Percentiles rank a stretch among this genome's conserved stretches.
Evolutionary conservation across 73 alveolate species (phyloP).

Genomic region (Blepharisma japonicum): DNA sequence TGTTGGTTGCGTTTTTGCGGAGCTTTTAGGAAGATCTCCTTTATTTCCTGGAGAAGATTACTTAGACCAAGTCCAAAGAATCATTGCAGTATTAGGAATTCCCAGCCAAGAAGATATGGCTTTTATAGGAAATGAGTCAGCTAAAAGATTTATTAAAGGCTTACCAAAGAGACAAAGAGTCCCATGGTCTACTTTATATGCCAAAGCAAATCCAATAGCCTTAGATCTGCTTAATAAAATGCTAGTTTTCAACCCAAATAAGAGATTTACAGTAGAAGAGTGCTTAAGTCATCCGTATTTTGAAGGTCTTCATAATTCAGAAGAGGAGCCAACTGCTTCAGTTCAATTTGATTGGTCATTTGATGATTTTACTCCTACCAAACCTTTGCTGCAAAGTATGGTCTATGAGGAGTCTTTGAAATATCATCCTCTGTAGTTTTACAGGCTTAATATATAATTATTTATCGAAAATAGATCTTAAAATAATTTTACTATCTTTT

Average conservation of each 20-base stretch:
- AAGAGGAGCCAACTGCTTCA: slow-evolving; percentile 74
- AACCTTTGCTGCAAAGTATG: slow-evolving; percentile 70
- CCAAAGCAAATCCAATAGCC: slow-evolving; percentile 85
- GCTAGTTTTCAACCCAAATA: slow-evolving; percentile 90
- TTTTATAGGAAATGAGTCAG: slow-evolving; percentile 84
- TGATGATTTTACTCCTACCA: slow-evolving; percentile 84
- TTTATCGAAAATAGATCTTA: no score
- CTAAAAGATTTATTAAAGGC: slow-evolving; percentile 76
- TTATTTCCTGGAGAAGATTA: slow-evolving; percentile 90
- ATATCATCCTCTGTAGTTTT: slow-evolving; percentile 61
- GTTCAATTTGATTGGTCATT: slow-evolving; percentile 84
- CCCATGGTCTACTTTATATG: slow-evolving; percentile 78
- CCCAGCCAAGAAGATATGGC: slow-evolving; percentile 86
- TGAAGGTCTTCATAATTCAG: slow-evolving; percentile 83
- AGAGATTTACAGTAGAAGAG: slow-evolving; percentile 79
- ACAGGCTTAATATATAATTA: neutral
- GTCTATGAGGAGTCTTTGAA: slow-evolving; percentile 71
- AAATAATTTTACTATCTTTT: no score
- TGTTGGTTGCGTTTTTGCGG: slow-evolving; percentile 82
- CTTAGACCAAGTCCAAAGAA: slow-evolving; percentile 77
- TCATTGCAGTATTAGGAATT: slow-evolving; percentile 83
- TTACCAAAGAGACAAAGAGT: slow-evolving; percentile 80
- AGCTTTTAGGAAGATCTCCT: slow-evolving; percentile 84
- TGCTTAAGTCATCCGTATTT: slow-evolving; percentile 87
- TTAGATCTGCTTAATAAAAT: slow-evolving; percentile 80